phyloP scores from a whole-genome alignment of 2,329 filamentous ascomycete species.

The Monascus ruber region DNA sequence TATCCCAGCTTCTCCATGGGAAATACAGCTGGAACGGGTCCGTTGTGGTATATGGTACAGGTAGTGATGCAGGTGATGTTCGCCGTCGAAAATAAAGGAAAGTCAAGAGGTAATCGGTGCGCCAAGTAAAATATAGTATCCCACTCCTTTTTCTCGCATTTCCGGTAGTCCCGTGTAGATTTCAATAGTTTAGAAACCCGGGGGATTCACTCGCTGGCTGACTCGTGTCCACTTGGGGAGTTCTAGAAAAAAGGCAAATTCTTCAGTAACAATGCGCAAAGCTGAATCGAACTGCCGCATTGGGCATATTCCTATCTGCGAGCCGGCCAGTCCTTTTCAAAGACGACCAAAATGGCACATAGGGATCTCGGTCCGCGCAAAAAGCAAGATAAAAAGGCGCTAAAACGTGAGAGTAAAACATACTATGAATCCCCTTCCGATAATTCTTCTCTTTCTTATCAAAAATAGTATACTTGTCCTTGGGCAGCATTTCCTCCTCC shows the following conservation, averaged over 20 bases:
- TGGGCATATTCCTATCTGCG: too few species aligned
- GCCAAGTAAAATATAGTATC: conserved; percentile 1
- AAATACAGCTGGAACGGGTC: not conserved
- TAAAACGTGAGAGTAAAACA: conserved; percentile 29
- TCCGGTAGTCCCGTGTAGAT: not conserved
- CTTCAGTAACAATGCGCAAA: not conserved
- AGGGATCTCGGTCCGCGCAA: too few species aligned
- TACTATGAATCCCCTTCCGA: conserved; percentile 95
- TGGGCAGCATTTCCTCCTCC: conserved; percentile 88
- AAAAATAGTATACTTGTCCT: conserved; percentile 97
- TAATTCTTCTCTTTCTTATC: conserved; percentile 93
- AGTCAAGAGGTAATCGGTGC: not conserved
- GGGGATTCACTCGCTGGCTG: conserved; percentile 85
- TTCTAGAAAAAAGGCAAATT: conserved; percentile 39
- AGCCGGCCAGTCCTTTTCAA: not conserved
- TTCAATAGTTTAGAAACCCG: conserved; percentile 59
- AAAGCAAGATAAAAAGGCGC: not conserved
- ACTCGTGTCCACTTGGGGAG: conserved; percentile 90
- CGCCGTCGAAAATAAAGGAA: not conserved
- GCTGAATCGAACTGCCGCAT: not conserved
- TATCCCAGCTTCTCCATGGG: not conserved
- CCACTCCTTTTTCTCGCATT: not conserved
- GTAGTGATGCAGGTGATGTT: not conserved
- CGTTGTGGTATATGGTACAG: not conserved
- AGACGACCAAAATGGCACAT: conserved; percentile 1